phyloP scores from a whole-genome alignment of 2,329 filamentous ascomycete species.

The Talaromyces sp. region DNA sequence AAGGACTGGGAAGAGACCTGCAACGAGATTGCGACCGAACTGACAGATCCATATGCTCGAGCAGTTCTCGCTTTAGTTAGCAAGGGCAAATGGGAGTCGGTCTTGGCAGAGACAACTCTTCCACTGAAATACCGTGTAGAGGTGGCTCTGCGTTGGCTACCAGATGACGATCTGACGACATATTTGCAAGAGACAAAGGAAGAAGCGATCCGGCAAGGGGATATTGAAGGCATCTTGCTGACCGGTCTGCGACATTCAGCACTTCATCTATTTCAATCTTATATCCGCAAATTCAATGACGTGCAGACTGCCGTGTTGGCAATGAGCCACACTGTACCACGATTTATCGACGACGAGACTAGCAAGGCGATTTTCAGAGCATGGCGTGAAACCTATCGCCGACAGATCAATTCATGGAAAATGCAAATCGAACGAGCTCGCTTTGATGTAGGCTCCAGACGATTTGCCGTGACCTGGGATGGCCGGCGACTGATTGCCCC shows the following conservation, averaged over 20 bases:
- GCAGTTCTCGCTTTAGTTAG: slow-evolving; percentile 57
- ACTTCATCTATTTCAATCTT: slow-evolving; percentile 57
- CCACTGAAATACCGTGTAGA: slow-evolving; percentile 58
- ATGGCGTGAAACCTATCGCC: slow-evolving; percentile 59
- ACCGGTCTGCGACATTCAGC: slow-evolving; percentile 56
- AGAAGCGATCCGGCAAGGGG: slow-evolving; percentile 49
- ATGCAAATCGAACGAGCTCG: slow-evolving; percentile 55
- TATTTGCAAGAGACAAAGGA: slow-evolving; percentile 53
- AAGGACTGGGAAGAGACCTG: slow-evolving; percentile 58
- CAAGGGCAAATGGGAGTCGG: slow-evolving; percentile 55
- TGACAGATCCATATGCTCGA: slow-evolving; percentile 57
- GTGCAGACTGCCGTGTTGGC: slow-evolving; percentile 59
- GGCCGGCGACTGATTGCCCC: slow-evolving; percentile 47
- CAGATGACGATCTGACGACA: slow-evolving; percentile 43
- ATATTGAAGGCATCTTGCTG: slow-evolving; percentile 58
- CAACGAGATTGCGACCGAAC: slow-evolving; percentile 57
- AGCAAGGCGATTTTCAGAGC: slow-evolving; percentile 51
- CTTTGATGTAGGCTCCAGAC: slow-evolving; percentile 56
- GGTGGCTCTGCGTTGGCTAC: slow-evolving; percentile 52
- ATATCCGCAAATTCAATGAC: slow-evolving; percentile 56
- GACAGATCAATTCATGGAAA: slow-evolving; percentile 58
- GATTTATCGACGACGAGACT: slow-evolving; percentile 52
- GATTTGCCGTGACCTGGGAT: slow-evolving; percentile 47
- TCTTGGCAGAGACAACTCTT: slow-evolving; percentile 54
- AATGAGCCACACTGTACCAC: slow-evolving; percentile 54